phyloP scores from a whole-genome alignment of 2,329 filamentous ascomycete genomes.

The Colletotrichum musae region DNA sequence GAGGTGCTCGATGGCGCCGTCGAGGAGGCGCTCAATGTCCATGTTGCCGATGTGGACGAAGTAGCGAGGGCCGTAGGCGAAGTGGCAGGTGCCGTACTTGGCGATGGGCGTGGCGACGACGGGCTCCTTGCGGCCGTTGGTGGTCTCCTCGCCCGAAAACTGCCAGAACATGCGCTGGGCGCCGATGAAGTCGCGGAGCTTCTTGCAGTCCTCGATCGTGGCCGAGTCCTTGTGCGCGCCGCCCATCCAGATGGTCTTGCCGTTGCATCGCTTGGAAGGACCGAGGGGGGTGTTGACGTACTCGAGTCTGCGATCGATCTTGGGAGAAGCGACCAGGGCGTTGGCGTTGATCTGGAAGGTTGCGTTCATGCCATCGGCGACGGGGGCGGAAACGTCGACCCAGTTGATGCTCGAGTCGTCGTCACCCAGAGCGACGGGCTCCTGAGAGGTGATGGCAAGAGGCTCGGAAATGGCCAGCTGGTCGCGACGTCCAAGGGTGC shows the following conservation, averaged over 20 bases:
- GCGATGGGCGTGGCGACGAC: constrained; percentile 11
- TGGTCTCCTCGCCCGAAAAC: constrained; percentile 6
- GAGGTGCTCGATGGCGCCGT: constrained; percentile 8
- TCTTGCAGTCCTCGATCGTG: constrained; percentile 24
- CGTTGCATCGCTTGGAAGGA: constrained; percentile 29
- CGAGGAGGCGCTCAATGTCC: constrained; percentile 24
- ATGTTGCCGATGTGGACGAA: constrained; percentile 26
- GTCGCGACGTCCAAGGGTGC: not conserved
- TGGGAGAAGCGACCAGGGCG: not conserved
- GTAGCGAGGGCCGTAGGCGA: constrained; percentile 7
- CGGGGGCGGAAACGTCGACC: not conserved
- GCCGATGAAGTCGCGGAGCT: constrained; percentile 24
- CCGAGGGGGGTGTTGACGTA: constrained; percentile 15
- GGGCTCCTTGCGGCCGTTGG: not conserved
- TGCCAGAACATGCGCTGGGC: constrained; percentile 19
- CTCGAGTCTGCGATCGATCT: constrained; percentile 1
- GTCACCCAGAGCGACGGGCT: not conserved
- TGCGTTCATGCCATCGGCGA: constrained; percentile 16
- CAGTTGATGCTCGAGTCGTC: constrained; percentile 1
- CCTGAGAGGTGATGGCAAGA: not conserved
- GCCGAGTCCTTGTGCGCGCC: constrained; percentile 26
- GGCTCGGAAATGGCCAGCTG: not conserved
- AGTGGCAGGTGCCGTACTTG: constrained; percentile 28
- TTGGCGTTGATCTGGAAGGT: constrained; percentile 28
- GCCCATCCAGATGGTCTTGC: constrained; percentile 11